Evolutionary conservation across 2,329 filamentous ascomycete species (phyloP).

Genomic region (Helminthosporium solani): DNA sequence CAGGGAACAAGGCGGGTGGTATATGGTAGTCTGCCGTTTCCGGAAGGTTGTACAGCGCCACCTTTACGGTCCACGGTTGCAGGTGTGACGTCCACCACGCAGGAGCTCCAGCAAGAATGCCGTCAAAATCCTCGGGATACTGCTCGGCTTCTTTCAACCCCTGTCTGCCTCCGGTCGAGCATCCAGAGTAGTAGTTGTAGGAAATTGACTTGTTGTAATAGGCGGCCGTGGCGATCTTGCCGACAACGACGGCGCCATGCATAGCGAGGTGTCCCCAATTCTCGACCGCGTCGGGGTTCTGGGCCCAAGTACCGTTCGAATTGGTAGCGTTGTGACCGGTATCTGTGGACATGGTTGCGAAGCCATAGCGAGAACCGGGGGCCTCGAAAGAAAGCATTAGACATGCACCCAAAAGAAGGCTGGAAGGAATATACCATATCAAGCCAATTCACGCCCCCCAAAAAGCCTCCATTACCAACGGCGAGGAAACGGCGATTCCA

Average conservation of each 20-base stretch:
- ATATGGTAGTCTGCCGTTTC: slow-evolving; percentile 49
- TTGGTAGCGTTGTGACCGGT: slow-evolving; percentile 47
- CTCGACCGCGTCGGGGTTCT: slow-evolving; percentile 38
- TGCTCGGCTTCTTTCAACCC: slow-evolving; percentile 56
- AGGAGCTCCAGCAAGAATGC: slow-evolving; percentile 55
- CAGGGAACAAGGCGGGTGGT: slow-evolving; percentile 44
- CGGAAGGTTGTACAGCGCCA: slow-evolving; percentile 53
- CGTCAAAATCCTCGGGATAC: slow-evolving; percentile 60
- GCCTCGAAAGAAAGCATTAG: slow-evolving; percentile 16
- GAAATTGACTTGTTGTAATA: slow-evolving; percentile 50
- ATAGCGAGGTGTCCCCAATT: slow-evolving; percentile 43
- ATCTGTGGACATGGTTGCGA: slow-evolving; percentile 48
- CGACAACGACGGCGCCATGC: slow-evolving; percentile 52
- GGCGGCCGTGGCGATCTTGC: slow-evolving; percentile 50
- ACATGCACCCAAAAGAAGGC: neutral
- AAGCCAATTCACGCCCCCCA: slow-evolving; percentile 50
- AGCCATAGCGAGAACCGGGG: slow-evolving; percentile 41
- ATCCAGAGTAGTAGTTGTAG: slow-evolving; percentile 59
- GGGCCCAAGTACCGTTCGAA: slow-evolving; percentile 41
- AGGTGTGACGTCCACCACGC: slow-evolving; percentile 55
- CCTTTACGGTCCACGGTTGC: slow-evolving; percentile 47
- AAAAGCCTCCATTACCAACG: slow-evolving; percentile 51
- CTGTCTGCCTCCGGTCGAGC: slow-evolving; percentile 61
- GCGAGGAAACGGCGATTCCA: slow-evolving; percentile 44
- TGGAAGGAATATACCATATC: slow-evolving; percentile 46